Evolutionary conservation across 2,329 filamentous ascomycete genomes (phyloP).

Genomic region (Aspergillus sergii): DNA sequence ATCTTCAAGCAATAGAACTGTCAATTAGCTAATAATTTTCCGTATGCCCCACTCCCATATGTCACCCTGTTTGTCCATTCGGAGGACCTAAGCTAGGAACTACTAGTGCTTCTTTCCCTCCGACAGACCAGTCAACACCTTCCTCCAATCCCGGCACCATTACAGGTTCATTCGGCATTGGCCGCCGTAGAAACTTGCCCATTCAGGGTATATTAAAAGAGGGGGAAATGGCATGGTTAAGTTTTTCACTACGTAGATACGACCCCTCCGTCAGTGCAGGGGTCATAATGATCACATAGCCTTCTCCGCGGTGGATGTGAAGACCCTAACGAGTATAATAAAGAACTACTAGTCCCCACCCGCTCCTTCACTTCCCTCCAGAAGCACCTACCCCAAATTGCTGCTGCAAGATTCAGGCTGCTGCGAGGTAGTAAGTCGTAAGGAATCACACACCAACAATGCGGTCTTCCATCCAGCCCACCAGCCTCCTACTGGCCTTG

Average conservation of each 20-base stretch:
- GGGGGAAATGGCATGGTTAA: background rate
- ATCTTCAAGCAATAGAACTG: background rate
- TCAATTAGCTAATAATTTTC: slow-evolving; percentile 6
- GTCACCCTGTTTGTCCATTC: background rate
- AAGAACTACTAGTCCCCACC: background rate
- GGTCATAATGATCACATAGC: slow-evolving; percentile 7
- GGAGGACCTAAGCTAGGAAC: background rate
- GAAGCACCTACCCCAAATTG: background rate
- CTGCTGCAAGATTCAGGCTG: background rate
- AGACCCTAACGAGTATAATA: background rate
- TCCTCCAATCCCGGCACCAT: background rate
- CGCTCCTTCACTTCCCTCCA: background rate
- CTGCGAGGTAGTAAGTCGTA: background rate
- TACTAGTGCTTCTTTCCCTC: background rate
- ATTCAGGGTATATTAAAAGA: background rate
- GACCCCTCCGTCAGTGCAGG: slow-evolving; percentile 3
- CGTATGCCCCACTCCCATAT: background rate
- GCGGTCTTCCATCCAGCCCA: slow-evolving; percentile 26
- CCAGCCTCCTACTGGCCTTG: slow-evolving; percentile 30
- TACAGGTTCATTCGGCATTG: background rate
- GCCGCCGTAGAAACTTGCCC: background rate
- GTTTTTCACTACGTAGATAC: background rate
- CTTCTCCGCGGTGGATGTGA: background rate
- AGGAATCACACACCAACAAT: slow-evolving; percentile 22
- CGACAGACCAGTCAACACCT: background rate